Evolutionary conservation across 2,329 filamentous ascomycete species (phyloP), one percentile per base, ranked within the genome.

Genomic region (Basipetospora chlamydospora): DNA sequence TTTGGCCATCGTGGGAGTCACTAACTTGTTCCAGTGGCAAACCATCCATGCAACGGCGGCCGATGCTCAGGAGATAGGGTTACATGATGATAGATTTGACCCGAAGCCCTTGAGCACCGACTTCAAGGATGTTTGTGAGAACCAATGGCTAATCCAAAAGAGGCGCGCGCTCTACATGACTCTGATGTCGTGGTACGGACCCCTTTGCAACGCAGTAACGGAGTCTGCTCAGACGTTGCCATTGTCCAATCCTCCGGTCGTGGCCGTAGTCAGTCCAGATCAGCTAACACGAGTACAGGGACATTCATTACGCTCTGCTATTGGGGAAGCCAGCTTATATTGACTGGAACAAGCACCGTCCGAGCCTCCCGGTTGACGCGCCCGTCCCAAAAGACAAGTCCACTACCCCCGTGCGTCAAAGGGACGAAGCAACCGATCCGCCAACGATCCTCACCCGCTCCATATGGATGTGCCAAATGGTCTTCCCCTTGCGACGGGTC

Each of bases 1-100:
- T n/a, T n/a, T n/a, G 12, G 10, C 7, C 10, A 4, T 6, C 21
- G 25, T 21, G 23, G 6, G 23, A 18, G n/a, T 9, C 5, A 17
- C 16, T 9, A 13, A 34, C 41, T 41, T 33, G 11, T 36, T 33
- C 11, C 16, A 70, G 64, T 73, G 67, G 67, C 68, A 73, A 46
- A 60, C 61, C 2, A 58, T 77, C 21, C 67, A 68, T 1, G 59
- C 63, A 16, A 65, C 68, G 1, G 74, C 77, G 38, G 59, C 70
- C 28, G 72, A 77, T 47, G 73, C 70, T 0, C 73, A 77, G 47
- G 73, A 77, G 44, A 63, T 77, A 28, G 73, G 72, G 10, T 55
- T 78, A 45, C 67, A 78, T 43, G 60, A 65, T 10, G 64, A 70
- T 42, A 59, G 55, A 25, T 52, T 65, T 20, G 68, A 73, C 42